These are phyloP conservation scores for Cylindrotheca closterium DNA, from an alignment of 108 stramenopile species.

Conservation along the genomic window DNA sequence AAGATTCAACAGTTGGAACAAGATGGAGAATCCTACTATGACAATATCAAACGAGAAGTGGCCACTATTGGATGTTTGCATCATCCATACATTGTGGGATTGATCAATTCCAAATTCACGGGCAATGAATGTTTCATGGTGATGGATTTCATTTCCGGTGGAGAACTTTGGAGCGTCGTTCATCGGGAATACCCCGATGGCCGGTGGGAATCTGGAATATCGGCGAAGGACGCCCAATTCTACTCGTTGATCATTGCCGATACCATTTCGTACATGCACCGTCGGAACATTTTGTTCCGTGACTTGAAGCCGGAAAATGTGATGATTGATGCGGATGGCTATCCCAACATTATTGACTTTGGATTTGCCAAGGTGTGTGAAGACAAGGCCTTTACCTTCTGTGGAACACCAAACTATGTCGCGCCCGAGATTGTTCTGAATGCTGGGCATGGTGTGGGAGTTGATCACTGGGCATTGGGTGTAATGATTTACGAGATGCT, in stretches of 20 bases:
- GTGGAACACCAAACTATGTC: constrained; percentile 95
- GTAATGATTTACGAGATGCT: constrained; percentile 93
- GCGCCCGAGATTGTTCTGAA: constrained; percentile 89
- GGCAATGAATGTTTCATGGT: constrained; percentile 48
- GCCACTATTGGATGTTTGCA: constrained; percentile 43
- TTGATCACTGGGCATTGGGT: constrained; percentile 93
- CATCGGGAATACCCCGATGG: constrained; percentile 24
- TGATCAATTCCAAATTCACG: constrained; percentile 51
- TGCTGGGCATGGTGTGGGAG: constrained; percentile 85
- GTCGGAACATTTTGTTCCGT: constrained; percentile 79
- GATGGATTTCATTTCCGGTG: constrained; percentile 51
- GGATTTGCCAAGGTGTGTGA: constrained; percentile 72
- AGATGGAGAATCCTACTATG: constrained; percentile 41
- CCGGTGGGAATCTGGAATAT: constrained; percentile 40
- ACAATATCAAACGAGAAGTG: constrained; percentile 61
- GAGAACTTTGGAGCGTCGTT: constrained; percentile 64
- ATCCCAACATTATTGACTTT: constrained; percentile 87
- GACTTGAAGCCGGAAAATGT: constrained; percentile 92
- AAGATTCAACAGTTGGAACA: constrained; percentile 61
- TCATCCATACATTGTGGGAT: constrained; percentile 61
- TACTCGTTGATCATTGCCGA: constrained; percentile 11
- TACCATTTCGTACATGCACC: constrained; percentile 68
- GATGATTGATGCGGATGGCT: constrained; percentile 73
- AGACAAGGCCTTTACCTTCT: constrained; percentile 94
- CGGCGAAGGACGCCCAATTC: constrained; percentile 6